Base-by-base conservation (phyloP, 768 basidiomycete genomes). In the Fibroporia radiculosa region DNA sequence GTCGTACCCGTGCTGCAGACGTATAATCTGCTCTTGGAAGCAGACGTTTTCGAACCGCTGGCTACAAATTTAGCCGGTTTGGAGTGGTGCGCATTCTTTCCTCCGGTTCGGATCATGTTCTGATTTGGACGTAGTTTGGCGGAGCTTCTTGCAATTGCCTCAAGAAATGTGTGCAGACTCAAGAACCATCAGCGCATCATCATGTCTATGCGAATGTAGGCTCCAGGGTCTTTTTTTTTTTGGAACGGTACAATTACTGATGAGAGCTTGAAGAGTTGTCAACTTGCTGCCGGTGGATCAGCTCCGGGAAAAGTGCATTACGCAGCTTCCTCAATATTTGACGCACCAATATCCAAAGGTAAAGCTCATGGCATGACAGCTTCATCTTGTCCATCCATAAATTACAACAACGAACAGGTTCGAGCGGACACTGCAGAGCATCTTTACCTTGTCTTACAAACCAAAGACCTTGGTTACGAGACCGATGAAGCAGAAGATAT, bases 1-100 rank as follows among this genome's bases (percentile, higher is more conserved):
- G 81, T 95, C 31, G 70, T 96, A n/a, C 93, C 95, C 0, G 73
- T 84, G 10, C 62, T 96, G 48, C 81, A 87, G 55, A 82, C 83
- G 2, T 75, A 90, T 44, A 80, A 80, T 49, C 62, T 83, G 22
- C 63, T 97, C 23, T 68, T 92, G 6, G 84, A 89, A 55, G 78
- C 73, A 28, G 82, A 82, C 44, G 72, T 68, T 2, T 64, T 93
- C 44, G 64, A 66, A 25, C 59, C 63, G 31, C 64, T 89, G 27
- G 58, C 66, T 16, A 67, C 72, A 29, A 66, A 68, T 48, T 50
- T 67, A 22, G 59, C 57, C 33, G 83, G 84, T 13, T 45, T 71
- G 40, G 55, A 68, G 48, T 73, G 71, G 89, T 84, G 47, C 59
- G 73, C 62, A 3, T 45, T 18, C 10, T 11, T 24, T 26, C 28